These are phyloP conservation scores for Aspergillus sp. DNA, from an alignment of 2,329 filamentous ascomycete genomes.

Conservation along the genomic window DNA sequence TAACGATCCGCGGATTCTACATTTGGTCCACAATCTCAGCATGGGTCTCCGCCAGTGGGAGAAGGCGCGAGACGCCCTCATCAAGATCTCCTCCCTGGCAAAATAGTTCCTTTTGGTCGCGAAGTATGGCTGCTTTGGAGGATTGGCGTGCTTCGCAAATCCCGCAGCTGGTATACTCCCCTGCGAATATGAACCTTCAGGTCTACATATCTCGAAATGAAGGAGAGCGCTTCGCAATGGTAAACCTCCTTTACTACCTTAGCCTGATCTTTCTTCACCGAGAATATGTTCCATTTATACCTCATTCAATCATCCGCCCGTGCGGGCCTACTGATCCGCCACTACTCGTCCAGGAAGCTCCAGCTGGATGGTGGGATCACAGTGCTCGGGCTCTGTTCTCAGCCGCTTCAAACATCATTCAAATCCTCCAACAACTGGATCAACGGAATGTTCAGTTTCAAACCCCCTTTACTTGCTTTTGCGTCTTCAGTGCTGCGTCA, in stretches of 20 bases:
- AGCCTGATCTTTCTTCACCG: neutral
- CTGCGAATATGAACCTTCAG: neutral
- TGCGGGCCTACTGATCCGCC: neutral
- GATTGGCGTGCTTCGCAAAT: no score
- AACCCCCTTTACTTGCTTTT: neutral
- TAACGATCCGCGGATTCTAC: neutral
- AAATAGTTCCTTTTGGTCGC: no score
- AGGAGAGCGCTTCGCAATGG: neutral
- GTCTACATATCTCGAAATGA: neutral
- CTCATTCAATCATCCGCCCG: neutral
- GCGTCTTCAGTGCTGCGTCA: neutral
- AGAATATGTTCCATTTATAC: neutral
- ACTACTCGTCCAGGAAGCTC: neutral
- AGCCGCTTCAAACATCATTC: neutral
- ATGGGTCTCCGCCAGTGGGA: neutral
- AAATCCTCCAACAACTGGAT: neutral
- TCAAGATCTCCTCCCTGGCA: neutral
- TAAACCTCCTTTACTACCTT: neutral
- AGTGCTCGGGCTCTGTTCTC: neutral
- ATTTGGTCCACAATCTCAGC: neutral
- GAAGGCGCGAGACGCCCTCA: neutral
- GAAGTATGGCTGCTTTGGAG: no score
- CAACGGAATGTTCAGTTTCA: neutral
- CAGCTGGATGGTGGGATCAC: neutral
- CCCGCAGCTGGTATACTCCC: no score